Evolutionary conservation across 1,284 basidiomycete genomes (phyloP).

Genomic region (Phylloboletellus chloephorus): DNA sequence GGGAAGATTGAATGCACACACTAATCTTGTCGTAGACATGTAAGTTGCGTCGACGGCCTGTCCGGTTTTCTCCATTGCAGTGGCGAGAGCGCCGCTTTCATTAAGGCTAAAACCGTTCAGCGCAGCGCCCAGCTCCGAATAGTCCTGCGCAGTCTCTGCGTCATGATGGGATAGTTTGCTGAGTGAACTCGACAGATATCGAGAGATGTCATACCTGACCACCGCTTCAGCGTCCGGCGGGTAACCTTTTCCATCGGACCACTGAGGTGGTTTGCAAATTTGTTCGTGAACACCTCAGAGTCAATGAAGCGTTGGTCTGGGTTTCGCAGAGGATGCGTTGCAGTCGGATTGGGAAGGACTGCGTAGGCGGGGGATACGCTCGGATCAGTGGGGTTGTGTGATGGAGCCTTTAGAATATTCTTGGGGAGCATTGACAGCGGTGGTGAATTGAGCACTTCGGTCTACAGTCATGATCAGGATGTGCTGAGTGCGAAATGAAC

Average conservation of each 20-base stretch:
- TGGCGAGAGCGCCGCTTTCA: conserved; percentile 66
- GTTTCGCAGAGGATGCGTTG: conserved; percentile 77
- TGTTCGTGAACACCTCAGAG: conserved; percentile 94
- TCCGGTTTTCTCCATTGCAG: conserved; percentile 86
- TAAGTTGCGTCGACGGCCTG: conserved; percentile 95
- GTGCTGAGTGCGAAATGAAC: conserved; percentile 1
- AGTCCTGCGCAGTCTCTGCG: conserved; percentile 81
- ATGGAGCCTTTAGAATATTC: conserved; percentile 92
- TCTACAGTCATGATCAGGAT: conserved; percentile 40
- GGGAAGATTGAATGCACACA: conserved; percentile 30
- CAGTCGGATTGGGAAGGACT: conserved; percentile 83
- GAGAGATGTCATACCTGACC: conserved; percentile 62
- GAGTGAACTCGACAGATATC: conserved; percentile 3
- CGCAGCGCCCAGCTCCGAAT: conserved; percentile 91
- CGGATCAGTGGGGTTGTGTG: conserved; percentile 87
- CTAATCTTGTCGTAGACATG: conserved; percentile 85
- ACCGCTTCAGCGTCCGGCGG: conserved; percentile 84
- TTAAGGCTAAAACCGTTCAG: conserved; percentile 95
- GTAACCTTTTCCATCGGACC: conserved; percentile 97
- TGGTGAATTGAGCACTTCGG: conserved; percentile 87
- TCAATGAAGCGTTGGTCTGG: conserved; percentile 95
- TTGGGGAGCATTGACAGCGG: conserved; percentile 89
- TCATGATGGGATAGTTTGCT: conserved; percentile 7
- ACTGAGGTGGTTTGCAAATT: conserved; percentile 88
- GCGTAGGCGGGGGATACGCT: conserved; percentile 72